phyloP scores from a whole-genome alignment of 169 alveolate species.

The Miamiensis avidus region DNA sequence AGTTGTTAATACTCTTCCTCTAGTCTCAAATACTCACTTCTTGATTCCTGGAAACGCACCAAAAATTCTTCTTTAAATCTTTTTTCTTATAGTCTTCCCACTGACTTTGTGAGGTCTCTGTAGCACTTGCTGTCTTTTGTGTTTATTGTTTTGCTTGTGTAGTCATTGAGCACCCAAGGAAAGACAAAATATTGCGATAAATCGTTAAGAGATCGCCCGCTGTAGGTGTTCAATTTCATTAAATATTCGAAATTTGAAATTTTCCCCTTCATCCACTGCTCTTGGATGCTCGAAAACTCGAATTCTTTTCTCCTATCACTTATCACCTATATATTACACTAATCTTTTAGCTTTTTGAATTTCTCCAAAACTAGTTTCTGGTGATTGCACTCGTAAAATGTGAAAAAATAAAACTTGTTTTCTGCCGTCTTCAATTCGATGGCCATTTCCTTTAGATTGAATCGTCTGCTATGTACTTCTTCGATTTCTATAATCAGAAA shows the following conservation, averaged over 20 bases:
- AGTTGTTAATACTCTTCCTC: too few species aligned
- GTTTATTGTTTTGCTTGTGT: constrained; percentile 27
- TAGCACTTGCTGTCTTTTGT: constrained; percentile 43
- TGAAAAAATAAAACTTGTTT: background rate
- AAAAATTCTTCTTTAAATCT: constrained; percentile 52
- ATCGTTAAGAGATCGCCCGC: constrained; percentile 73
- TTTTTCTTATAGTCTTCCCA: constrained; percentile 56
- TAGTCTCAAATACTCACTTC: too few species aligned
- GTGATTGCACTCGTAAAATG: background rate
- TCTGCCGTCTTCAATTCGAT: background rate
- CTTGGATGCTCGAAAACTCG: constrained; percentile 31
- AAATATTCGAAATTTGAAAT: constrained; percentile 65
- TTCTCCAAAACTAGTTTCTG: background rate
- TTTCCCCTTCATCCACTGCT: constrained; percentile 68
- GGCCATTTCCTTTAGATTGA: background rate
- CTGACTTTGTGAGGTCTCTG: constrained; percentile 57
- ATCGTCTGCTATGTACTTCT: background rate
- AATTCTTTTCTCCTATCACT: constrained; percentile 15
- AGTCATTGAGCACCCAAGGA: constrained; percentile 62
- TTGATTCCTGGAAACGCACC: too few species aligned
- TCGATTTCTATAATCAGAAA: constrained; percentile 49
- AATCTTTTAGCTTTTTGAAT: background rate
- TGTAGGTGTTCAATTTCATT: constrained; percentile 56
- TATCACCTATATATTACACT: background rate
- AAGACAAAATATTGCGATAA: constrained; percentile 71